Percentiles rank a stretch among this genome's conserved stretches.
These are phyloP conservation scores for Fusarium annulatum DNA, from an alignment of 2,329 filamentous ascomycete species.

Conservation along the genomic window DNA sequence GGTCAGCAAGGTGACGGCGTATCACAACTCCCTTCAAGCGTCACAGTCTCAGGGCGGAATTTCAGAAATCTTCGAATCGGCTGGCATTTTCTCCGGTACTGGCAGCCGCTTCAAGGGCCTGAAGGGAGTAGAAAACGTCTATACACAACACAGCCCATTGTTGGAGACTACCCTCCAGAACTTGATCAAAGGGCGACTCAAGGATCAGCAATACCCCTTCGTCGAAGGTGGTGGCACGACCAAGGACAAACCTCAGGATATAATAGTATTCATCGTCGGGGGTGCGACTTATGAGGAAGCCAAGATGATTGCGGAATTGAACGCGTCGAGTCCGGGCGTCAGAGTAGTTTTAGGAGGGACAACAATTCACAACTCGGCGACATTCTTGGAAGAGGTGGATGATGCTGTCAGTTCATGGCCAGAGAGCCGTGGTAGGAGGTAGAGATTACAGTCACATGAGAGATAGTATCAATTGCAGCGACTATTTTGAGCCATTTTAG, in stretches of 20 bases:
- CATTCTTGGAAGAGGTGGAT: constrained; percentile 91
- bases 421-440: constrained; percentile 60
- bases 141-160: constrained; percentile 94
- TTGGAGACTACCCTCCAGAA: constrained; percentile 90
- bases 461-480: constrained; percentile 12
- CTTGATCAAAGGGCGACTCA: constrained; percentile 89
- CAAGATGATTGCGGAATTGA: constrained; percentile 94
- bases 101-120: constrained; percentile 91
- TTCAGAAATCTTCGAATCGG: constrained; percentile 90
- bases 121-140: constrained; percentile 98
- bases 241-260: constrained; percentile 94
- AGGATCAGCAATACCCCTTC: constrained; percentile 91
- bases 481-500: neutral
- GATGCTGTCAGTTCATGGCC: constrained; percentile 91
- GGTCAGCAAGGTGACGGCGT: constrained; percentile 83
- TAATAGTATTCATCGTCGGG: constrained; percentile 93
- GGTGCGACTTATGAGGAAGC: constrained; percentile 97
- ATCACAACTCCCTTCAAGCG: constrained; percentile 87
- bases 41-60: constrained; percentile 81
- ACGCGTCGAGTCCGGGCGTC: constrained; percentile 88
- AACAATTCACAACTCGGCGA: constrained; percentile 85
- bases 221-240: constrained; percentile 88
- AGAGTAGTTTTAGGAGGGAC: constrained; percentile 92
- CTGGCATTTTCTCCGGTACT: constrained; percentile 90
- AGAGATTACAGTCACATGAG: neutral